Conservation (phyloP, 208 protist genomes). For the Naegleria fowleri region DNA sequence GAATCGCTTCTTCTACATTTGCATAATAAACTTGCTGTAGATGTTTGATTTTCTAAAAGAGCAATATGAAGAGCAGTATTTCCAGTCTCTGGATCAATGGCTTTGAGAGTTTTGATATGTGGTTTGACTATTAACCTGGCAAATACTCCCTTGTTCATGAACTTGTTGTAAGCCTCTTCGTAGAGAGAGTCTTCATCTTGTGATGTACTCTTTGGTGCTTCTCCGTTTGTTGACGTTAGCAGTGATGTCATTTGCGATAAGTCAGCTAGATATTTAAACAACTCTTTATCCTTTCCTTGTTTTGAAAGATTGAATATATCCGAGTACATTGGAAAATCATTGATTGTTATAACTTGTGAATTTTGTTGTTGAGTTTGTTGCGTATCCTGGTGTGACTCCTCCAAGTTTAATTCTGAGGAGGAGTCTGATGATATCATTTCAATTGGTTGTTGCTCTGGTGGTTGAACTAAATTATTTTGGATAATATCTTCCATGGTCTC, state of each 20-base stretch:
- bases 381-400: no score
- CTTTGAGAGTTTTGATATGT: neutral
- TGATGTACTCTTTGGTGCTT: neutral
- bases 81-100: neutral
- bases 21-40: neutral
- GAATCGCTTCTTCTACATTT: neutral
- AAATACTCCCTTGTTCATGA: neutral
- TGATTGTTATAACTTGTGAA: neutral
- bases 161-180: neutral
- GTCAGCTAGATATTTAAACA: neutral
- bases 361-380: neutral
- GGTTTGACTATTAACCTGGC: neutral
- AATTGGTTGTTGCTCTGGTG: no score
- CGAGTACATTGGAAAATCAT: neutral
- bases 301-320: neutral
- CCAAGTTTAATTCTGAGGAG: no score
- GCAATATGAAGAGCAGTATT: neutral
- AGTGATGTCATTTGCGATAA: neutral
- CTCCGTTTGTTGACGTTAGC: no score
- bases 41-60: neutral
- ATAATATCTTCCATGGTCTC: no score
- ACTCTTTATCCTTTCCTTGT: neutral
- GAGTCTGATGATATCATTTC: no score
- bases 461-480: no score
- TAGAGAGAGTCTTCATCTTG: neutral